Percentiles rank a stretch among this genome's conserved stretches.
These are phyloP conservation scores for Ulota crispa DNA, from an alignment of 225 moss, liverwort and hornwort genomes.

Conservation along the genomic window DNA sequence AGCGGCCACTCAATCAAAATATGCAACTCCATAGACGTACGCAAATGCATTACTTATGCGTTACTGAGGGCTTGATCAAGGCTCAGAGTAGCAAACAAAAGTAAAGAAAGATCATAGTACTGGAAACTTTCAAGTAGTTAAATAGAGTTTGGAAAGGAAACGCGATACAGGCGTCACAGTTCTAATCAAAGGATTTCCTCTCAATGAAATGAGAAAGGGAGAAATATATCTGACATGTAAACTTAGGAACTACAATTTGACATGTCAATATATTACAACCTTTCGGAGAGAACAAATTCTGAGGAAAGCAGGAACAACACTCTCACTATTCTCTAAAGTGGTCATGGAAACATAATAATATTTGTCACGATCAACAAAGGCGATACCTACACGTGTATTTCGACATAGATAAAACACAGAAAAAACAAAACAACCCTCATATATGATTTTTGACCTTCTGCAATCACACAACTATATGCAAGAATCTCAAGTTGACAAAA, in stretches of 20 bases:
- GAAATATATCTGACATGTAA: not conserved
- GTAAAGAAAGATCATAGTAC: not conserved
- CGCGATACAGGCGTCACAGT: not conserved
- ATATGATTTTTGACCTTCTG: not conserved
- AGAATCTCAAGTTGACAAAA: constrained; percentile 9
- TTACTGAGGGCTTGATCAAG: not conserved
- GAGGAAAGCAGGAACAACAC: not conserved
- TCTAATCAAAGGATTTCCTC: not conserved
- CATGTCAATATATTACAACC: not conserved
- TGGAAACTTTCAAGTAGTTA: not conserved
- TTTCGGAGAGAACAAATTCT: not conserved
- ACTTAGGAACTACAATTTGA: not conserved
- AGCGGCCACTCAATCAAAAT: constrained; percentile 3
- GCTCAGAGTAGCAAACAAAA: constrained; percentile 2
- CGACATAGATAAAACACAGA: not conserved
- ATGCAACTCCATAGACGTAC: constrained; percentile 9
- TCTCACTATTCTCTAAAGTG: constrained; percentile 3
- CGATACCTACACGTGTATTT: not conserved
- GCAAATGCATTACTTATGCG: constrained; percentile 11
- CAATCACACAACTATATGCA: constrained; percentile 16
- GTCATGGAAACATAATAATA: not conserved
- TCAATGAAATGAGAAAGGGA: not conserved
- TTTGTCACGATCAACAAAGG: not conserved
- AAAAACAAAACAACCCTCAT: not conserved
- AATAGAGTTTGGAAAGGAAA: not conserved